Evolutionary conservation across 345 rosid genomes (phyloP).

Genomic region (Boechera divaricarpa): DNA sequence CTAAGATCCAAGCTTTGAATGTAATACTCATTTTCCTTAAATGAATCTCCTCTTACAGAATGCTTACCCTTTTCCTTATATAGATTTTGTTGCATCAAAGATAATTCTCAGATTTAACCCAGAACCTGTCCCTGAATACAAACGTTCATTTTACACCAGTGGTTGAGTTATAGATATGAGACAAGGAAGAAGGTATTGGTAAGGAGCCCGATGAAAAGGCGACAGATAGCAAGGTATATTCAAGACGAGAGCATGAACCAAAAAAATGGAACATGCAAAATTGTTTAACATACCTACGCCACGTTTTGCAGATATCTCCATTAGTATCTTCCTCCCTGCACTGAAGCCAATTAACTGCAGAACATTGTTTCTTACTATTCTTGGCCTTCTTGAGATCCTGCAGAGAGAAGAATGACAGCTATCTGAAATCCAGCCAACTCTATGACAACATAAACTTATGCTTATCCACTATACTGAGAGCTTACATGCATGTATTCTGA

Average conservation of each 20-base stretch:
- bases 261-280: constrained; percentile 23
- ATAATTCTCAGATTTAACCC: background rate
- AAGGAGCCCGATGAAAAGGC: constrained; percentile 22
- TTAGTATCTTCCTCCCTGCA: constrained; percentile 61
- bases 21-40: background rate
- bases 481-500: constrained; percentile 59
- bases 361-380: constrained; percentile 44
- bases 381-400: constrained; percentile 52
- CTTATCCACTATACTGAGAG: constrained; percentile 28
- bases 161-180: constrained; percentile 15
- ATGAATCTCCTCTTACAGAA: constrained; percentile 6
- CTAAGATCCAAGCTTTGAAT: constrained; percentile 28
- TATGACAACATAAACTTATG: constrained; percentile 26
- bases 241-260: constrained; percentile 26
- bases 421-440: constrained; percentile 15
- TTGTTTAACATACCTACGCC: constrained; percentile 80
- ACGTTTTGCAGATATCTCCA: constrained; percentile 83
- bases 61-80: background rate
- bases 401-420: constrained; percentile 33
- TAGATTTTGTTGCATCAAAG: constrained; percentile 22
- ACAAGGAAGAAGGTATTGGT: constrained; percentile 11
- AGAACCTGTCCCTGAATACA: constrained; percentile 11
- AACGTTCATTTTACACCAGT: constrained; percentile 12
- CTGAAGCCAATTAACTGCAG: constrained; percentile 90
- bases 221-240: constrained; percentile 14